Evolutionary conservation across 2,329 filamentous ascomycete genomes (phyloP), one percentile per base, ranked within the genome.

Genomic region (Graphilbum ipis-grandicollis): DNA sequence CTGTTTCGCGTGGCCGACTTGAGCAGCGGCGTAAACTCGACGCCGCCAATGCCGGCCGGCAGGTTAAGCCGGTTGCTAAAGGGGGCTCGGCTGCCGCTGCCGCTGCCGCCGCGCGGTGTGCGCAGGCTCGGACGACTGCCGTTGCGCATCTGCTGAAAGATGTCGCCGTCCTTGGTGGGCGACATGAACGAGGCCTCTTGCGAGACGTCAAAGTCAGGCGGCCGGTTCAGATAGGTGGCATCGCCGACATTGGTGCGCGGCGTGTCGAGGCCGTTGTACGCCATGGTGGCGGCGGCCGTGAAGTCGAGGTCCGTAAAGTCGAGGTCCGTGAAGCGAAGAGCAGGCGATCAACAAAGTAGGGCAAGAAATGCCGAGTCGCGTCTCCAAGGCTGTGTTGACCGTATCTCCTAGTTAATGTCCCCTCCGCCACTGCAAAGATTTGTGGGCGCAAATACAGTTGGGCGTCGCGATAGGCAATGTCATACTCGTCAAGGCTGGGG

Each of bases 21-120:
- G 52, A 98, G 72, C 47, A 98, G 63, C 0, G 92, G 90, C 1
- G 90, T 98, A 55, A 98, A 98, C 50, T 98, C 92, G 47, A 75
- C 77, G 37, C 71, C 72, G 32, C 65, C 70, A 31, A 76, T 58
- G 44, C 69, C 68, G 28, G 66, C 63, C 18, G 77, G 79, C 18
- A 84, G 63, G 48, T 84, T 90, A 48, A 72, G 72, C 46, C 75
- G 69, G 54, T 81, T 73, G 42, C 71, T 69, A 31, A 93, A 67
- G 17, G 79, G 74, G 15, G 75, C 71, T 44, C 81, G 75, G 3
- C 30, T 36, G 12, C 13, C 36, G 3, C n/a, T 31, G 13, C 14
- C 14, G 33, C 38, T 44, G 32, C 47, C 58, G 39, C 70, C 69
- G 43, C 78, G 75, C 23, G 88, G 88, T 36, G 88, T 93, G 49